Evolutionary conservation across 257 asterid species (phyloP), one percentile per base, ranked within the genome.

Genomic region (Gardenia jasminoides): DNA sequence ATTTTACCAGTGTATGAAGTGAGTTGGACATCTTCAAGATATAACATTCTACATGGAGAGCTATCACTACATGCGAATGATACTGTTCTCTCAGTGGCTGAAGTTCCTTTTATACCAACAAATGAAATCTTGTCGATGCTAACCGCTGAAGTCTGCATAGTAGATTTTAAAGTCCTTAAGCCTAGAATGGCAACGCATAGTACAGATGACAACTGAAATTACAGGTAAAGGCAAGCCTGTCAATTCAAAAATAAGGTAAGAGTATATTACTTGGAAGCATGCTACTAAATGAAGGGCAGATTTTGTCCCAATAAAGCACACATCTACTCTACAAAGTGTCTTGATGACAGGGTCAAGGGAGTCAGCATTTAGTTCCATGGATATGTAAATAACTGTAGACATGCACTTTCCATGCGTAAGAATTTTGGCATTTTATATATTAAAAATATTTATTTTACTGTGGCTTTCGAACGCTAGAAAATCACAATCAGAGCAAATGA

Each of bases 21-120:
- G 10, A 94, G 90, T 19, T 86, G 86, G 61, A 94, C 74, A 75
- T 94, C 85, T 75, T 92, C 88, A 41, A 94, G 73, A 74, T 85
- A 68, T 62, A 92, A 36, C 74, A 78, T 84, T 75, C 74, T 87
- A 70, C 98, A 94, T 3, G 97, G 97, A 67, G 78, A 86, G 87
- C 69, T 85, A 47, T 94, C 97, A 19, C 98, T 92, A 72, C 98
- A 94, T 2, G 89, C 84, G 61, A 94, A 83, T 77, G 1, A 44
- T 50, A 92, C 75, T 30, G 97, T 94, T 79, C 86, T 88, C 78
- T 88, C 90, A 1, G 90, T 88, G 24, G 97, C 94, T 59, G 96
- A 92, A 19, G 90, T 90, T 72, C 98, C 98, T 64, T n/a, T 86
- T 83, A 94, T 91, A 59, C 82, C 79, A 1, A 80, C 74, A 56